These are phyloP conservation scores for Cucumis hystrix DNA, from an alignment of 306 rosid species.

Conservation along the genomic window DNA sequence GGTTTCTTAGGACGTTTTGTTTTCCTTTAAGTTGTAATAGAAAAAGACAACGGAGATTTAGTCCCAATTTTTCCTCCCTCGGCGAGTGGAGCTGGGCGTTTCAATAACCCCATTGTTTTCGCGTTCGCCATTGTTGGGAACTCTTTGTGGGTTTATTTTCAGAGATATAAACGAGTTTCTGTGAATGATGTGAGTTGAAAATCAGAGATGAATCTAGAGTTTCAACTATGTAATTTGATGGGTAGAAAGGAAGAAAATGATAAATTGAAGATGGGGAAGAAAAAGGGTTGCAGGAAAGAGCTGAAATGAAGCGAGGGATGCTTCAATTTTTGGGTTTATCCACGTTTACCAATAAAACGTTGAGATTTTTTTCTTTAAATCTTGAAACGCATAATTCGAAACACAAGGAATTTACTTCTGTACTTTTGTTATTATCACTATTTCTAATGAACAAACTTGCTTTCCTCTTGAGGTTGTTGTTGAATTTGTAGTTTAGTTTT, in stretches of 20 bases:
- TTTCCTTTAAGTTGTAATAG: slow-evolving; percentile 13
- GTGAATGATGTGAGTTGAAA: not conserved
- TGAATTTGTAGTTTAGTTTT: too few relatives aligned
- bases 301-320: slow-evolving; percentile 41
- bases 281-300: slow-evolving; percentile 18
- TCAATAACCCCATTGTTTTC: slow-evolving; percentile 22
- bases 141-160: slow-evolving; percentile 16
- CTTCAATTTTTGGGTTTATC: slow-evolving; percentile 33
- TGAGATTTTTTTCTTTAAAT: not conserved
- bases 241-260: slow-evolving; percentile 4
- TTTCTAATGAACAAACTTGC: too few relatives aligned
- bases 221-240: not conserved
- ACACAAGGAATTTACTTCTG: too few relatives aligned
- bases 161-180: not conserved
- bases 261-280: slow-evolving; percentile 4
- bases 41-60: slow-evolving; percentile 11
- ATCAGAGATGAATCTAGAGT: not conserved
- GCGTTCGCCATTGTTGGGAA: slow-evolving; percentile 19
- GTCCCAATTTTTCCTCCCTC: slow-evolving; percentile 42
- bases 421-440: too few relatives aligned
- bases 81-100: slow-evolving; percentile 35
- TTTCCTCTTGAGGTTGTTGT: too few relatives aligned
- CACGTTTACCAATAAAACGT: not conserved
- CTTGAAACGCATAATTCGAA: not conserved
- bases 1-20: slow-evolving; percentile 25